Conservation (phyloP, 2,329 filamentous ascomycete species). For the Didymella glomerata region DNA sequence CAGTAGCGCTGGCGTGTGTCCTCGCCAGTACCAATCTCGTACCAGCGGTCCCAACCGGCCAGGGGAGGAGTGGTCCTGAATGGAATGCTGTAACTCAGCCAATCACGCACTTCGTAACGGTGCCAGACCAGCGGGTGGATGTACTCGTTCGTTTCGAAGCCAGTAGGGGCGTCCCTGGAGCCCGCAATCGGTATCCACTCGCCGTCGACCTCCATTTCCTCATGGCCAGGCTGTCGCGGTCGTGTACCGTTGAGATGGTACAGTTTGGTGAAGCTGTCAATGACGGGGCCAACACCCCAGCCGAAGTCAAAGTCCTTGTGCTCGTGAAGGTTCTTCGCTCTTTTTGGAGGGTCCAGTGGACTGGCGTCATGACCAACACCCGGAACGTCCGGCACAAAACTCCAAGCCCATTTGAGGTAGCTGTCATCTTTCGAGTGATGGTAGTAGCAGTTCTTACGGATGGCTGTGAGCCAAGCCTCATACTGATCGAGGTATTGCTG, state of each 20-base stretch:
- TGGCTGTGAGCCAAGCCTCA: conserved; percentile 44
- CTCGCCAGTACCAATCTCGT: neutral
- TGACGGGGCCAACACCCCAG: conserved; percentile 57
- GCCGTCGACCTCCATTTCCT: conserved; percentile 36
- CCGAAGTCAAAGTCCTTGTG: conserved; percentile 52
- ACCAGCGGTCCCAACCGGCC: conserved; percentile 1
- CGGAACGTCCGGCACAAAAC: conserved; percentile 34
- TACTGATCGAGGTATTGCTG: conserved; percentile 53
- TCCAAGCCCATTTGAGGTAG: conserved; percentile 6
- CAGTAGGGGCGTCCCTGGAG: neutral
- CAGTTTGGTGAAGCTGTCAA: conserved; percentile 53
- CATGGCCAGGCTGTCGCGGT: conserved; percentile 56
- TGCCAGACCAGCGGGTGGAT: conserved; percentile 55
- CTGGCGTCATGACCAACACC: conserved; percentile 30
- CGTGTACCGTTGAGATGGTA: conserved; percentile 55
- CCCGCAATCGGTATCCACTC: conserved; percentile 22
- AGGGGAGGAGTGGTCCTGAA: neutral
- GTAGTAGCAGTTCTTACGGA: conserved; percentile 45
- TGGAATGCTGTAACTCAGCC: no score
- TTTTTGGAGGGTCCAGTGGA: conserved; percentile 18
- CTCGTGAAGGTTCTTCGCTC: conserved; percentile 42
- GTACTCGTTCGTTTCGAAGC: conserved; percentile 57
- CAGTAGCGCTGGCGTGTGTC: conserved; percentile 2
- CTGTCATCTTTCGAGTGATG: conserved; percentile 24
- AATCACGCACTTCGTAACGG: conserved; percentile 22